Conservation (phyloP, 345 rosid genomes). For the Sisymbrium altissimum region DNA sequence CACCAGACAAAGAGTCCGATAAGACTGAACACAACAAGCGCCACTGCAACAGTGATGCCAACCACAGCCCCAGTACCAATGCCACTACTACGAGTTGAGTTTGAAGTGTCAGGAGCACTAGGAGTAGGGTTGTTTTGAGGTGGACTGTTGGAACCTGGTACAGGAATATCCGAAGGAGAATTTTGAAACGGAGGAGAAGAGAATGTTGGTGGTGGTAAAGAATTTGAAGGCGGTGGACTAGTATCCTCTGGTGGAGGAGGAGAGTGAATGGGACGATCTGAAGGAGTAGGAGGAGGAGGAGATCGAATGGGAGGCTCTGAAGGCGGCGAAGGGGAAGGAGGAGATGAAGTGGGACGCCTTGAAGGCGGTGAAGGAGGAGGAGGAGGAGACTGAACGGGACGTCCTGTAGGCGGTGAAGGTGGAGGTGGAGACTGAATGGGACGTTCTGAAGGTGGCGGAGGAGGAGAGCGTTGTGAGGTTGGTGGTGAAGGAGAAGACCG, state of each 20-base stretch:
- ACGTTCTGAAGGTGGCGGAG: constrained; percentile 17
- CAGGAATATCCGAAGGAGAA: constrained; percentile 40
- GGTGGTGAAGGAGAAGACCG: constrained; percentile 19
- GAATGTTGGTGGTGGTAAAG: constrained; percentile 35
- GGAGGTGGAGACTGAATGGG: constrained; percentile 28
- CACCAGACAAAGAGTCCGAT: constrained; percentile 57
- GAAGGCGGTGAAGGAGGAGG: constrained; percentile 16
- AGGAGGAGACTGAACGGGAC: constrained; percentile 20
- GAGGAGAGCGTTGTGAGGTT: constrained; percentile 25
- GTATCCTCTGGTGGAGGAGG: constrained; percentile 18
- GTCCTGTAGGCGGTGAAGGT: constrained; percentile 10
- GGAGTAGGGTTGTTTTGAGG: constrained; percentile 38
- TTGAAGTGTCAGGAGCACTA: constrained; percentile 14
- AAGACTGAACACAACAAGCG: constrained; percentile 53
- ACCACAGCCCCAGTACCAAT: constrained; percentile 51
- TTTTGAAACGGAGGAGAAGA: constrained; percentile 34
- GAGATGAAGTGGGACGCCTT: constrained; percentile 13
- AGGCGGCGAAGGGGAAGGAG: constrained; percentile 15
- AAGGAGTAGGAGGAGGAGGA: neutral
- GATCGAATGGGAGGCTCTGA: constrained; percentile 9
- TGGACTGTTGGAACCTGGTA: constrained; percentile 34
- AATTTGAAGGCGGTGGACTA: constrained; percentile 32
- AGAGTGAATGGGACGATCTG: constrained; percentile 14
- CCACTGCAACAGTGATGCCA: constrained; percentile 52
- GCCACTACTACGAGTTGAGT: constrained; percentile 28